Percentiles rank a stretch among this genome's conserved stretches.
These are phyloP conservation scores for Nicotiana obtusifolia DNA, from an alignment of 257 asterid genomes.

Conservation along the genomic window DNA sequence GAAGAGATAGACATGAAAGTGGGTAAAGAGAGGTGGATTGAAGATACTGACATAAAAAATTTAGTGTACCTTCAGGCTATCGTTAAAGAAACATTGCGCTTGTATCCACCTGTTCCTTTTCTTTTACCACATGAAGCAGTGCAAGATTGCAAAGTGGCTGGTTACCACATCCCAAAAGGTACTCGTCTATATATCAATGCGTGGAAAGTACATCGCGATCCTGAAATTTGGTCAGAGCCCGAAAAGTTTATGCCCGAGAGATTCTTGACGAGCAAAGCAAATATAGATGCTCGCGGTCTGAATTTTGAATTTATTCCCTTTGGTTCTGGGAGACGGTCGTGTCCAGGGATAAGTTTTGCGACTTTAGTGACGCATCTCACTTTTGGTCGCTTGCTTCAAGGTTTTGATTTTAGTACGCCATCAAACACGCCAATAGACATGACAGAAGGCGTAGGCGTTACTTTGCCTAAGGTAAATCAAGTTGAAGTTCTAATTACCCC, in stretches of 20 bases:
- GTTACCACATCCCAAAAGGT: conserved; percentile 35
- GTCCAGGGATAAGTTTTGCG: conserved; percentile 39
- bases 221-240: conserved; percentile 42
- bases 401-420: conserved; percentile 21
- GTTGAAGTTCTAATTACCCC: conserved; percentile 30
- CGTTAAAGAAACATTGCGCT: conserved; percentile 45
- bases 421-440: conserved; percentile 34
- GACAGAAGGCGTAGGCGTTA: conserved; percentile 39
- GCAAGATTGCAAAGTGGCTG: conserved; percentile 37
- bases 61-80: conserved; percentile 45
- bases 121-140: conserved; percentile 37
- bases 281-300: conserved; percentile 32
- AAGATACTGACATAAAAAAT: conserved; percentile 40
- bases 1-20: conserved; percentile 36
- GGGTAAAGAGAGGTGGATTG: conserved; percentile 45
- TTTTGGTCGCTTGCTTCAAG: conserved; percentile 46
- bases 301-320: conserved; percentile 52
- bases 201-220: conserved; percentile 53
- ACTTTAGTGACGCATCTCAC: conserved; percentile 38
- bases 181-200: conserved; percentile 37
- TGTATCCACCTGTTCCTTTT: conserved; percentile 46
- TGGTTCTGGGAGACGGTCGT: conserved; percentile 22
- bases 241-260: conserved; percentile 41
- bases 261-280: conserved; percentile 30
- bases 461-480: conserved; percentile 38